Evolutionary conservation across 805 yeast genomes (phyloP).

Genomic region (Grigorovia transvaalensis): DNA sequence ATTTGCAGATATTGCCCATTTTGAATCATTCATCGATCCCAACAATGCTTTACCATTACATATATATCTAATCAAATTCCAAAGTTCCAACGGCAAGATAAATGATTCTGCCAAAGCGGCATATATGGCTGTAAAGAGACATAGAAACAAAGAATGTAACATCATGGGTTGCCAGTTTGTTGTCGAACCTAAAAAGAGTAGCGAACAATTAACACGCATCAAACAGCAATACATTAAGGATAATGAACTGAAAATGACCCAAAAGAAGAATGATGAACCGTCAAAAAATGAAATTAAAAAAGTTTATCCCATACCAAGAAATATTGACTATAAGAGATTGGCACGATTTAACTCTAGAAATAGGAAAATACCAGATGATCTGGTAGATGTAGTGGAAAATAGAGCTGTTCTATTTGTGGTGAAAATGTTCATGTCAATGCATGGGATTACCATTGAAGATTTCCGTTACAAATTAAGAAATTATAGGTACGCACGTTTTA

Average conservation of each 20-base stretch:
- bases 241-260: constrained; percentile 14
- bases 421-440: constrained; percentile 43
- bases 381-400: constrained; percentile 40
- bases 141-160: constrained; percentile 34
- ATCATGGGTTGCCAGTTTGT: constrained; percentile 42
- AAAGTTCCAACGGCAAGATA: constrained; percentile 42
- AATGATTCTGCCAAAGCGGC: constrained; percentile 42
- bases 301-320: not conserved
- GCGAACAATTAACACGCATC: constrained; percentile 31
- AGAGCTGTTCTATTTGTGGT: constrained; percentile 48
- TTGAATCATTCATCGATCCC: constrained; percentile 57
- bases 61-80: constrained; percentile 51
- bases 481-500: constrained; percentile 56
- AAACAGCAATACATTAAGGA: constrained; percentile 24
- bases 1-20: constrained; percentile 53
- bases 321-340: constrained; percentile 7
- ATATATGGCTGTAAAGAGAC: constrained; percentile 32
- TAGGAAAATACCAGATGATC: constrained; percentile 36
- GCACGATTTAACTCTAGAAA: constrained; percentile 4
- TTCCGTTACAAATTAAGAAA: constrained; percentile 47
- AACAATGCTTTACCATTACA: constrained; percentile 72
- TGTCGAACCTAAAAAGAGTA: constrained; percentile 40
- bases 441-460: constrained; percentile 46
- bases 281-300: not conserved
- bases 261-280: constrained; percentile 1